Base-by-base conservation (phyloP, 1,284 basidiomycete genomes). In the Ustilago trichophora region DNA sequence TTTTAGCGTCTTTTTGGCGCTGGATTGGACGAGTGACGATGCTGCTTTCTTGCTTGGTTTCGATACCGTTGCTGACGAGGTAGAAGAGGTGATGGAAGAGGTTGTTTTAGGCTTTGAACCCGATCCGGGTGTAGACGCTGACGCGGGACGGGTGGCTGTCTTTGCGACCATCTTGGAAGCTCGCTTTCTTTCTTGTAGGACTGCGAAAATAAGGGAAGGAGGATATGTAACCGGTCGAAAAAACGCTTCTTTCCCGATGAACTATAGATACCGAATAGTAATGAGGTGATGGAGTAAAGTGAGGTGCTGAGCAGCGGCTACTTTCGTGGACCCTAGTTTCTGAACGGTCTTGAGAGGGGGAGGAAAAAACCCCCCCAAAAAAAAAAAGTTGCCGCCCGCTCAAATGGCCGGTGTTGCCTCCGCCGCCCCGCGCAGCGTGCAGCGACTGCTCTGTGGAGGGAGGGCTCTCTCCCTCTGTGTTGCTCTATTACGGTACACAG, bases 1-100 rank as follows among this genome's bases (percentile, higher is more conserved):
- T 8, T 16, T 37, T 16, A 25, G 34, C 3, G 37, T 16, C 29
- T 50, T 58, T 33, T 58, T 65, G 15, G 50, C 46, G 42, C 62
- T 46, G 3, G 45, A 21, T 8, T 48, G 45, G 4, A 65, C 46
- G 4, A 46, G 33, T 7, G 54, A 50, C n/a, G 41, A 8, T 18
- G 37, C 13, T 6, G 33, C 4, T 15, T 19, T 7, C 12, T 40
- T 45, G 3, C 31, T 33, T 4, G 49, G 2, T 25, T 34, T 55
- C 2, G 49, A 36, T 18, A 29, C 24, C 18, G 52, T 34, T 29
- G 31, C 10, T 22, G 48, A 38, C 19, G 50, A 60, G 4, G 40
- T 42, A 12, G 44, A 22, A 10, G 49, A 43, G 13, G 46, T 16
- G 37, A 29, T 42, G 19, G 40, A 31, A 8, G 37, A 47, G 6